Base-by-base conservation (phyloP, 352 stramenopile species). In the Phytophthora podocarpi region DNA sequence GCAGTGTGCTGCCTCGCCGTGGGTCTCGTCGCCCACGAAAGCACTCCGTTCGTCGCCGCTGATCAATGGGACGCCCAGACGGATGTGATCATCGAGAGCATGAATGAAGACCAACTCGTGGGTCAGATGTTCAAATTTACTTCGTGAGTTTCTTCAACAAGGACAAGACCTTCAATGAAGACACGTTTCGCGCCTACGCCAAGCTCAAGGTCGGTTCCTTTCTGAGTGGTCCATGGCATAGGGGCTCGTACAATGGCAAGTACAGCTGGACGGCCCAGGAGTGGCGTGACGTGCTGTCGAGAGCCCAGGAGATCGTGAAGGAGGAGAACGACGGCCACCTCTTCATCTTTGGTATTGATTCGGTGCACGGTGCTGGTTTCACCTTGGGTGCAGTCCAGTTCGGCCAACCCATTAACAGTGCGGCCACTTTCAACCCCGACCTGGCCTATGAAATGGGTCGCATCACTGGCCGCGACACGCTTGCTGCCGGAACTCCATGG, bases 61-160 rank as follows among this genome's bases (percentile, higher is more conserved):
- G 67, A 75, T 21, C 20, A 72, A 58, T 72, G 67, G 67, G 67
- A 66, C 51, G 55, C 67, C n/a, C 61, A 69, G 32, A 70, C 54
- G 21, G 67, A 75, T 36, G 61, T 63, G 20, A 68, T 75, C 50
- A 72, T 75, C 30, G 67, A 67, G 13, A 69, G 54, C 34, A 69
- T 74, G 59, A 48, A 67, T 47, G 51, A 64, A 54, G 65, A 69
- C 26, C 51, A 74, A 4, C 49, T 87, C 54, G 59, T 97, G 9
- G 89, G 89, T 1, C 91, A 97, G 59, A 96, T 97, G 89, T 86
- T 13, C 91, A 97, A 67, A 73, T 97, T 7, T 83, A 93, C 24
- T 82, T 96, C 41, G 82, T 67, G 34, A 66, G 80, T 7, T 74
- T 97, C 11, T 63, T 96, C 28, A 72, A 82, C 41, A 35, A 72